Conservation (phyloP, 1,139 yeast species). For the Nakaseomyces glabratus region DNA sequence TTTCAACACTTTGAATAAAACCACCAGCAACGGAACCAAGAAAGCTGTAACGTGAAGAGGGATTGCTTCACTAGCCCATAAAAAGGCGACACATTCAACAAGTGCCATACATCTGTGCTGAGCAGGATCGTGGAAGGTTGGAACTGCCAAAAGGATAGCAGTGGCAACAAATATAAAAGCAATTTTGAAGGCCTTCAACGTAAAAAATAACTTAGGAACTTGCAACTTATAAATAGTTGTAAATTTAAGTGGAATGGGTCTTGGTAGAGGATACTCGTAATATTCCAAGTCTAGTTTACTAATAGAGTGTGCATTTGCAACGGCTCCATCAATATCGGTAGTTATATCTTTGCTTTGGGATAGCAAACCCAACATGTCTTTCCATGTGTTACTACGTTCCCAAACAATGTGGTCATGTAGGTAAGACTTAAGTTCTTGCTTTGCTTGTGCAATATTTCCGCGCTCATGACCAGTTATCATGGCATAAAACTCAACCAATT, state of each 20-base stretch:
- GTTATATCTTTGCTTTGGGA: slow-evolving; percentile 34
- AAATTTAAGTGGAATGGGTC: slow-evolving; percentile 34
- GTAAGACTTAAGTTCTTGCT: slow-evolving; percentile 45
- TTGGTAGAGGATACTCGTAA: slow-evolving; percentile 27
- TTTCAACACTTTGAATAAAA: slow-evolving; percentile 48
- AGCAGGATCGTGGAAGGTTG: slow-evolving; percentile 50
- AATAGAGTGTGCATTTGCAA: slow-evolving; percentile 11
- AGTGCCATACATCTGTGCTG: slow-evolving; percentile 62
- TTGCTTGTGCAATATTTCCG: slow-evolving; percentile 13
- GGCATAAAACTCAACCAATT: slow-evolving; percentile 42
- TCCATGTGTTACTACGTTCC: slow-evolving; percentile 69
- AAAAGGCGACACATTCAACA: slow-evolving; percentile 56
- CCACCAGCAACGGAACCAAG: slow-evolving; percentile 49
- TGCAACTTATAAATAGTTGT: slow-evolving; percentile 28
- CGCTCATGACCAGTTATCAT: slow-evolving; percentile 31
- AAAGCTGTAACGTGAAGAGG: slow-evolving; percentile 63
- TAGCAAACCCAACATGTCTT: slow-evolving; percentile 58
- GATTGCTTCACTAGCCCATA: slow-evolving; percentile 68
- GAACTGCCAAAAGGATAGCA: slow-evolving; percentile 40
- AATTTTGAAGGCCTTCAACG: slow-evolving; percentile 38
- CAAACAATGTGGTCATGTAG: slow-evolving; percentile 66
- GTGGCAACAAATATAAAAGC: slow-evolving; percentile 40
- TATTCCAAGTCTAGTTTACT: slow-evolving; percentile 27
- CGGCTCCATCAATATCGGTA: slow-evolving; percentile 21
- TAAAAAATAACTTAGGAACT: slow-evolving; percentile 35